phyloP scores from a whole-genome alignment of 169 alveolate genomes.

The Besnoitia besnoiti region DNA sequence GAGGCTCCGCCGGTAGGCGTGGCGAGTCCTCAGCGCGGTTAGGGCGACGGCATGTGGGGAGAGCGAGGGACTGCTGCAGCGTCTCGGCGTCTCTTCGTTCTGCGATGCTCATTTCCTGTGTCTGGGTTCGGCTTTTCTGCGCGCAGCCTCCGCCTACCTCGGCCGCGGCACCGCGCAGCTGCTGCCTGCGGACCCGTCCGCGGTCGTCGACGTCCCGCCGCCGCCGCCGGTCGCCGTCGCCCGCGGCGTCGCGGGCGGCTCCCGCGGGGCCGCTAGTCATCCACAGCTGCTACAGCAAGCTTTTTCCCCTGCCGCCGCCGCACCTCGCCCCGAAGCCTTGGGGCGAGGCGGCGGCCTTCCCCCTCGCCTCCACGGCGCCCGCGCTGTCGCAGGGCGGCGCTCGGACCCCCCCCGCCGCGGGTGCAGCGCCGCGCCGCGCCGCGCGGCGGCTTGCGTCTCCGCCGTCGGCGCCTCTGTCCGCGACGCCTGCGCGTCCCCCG shows the following conservation, averaged over 20 bases:
- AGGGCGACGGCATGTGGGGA: too few relatives aligned
- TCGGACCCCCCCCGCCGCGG: background rate
- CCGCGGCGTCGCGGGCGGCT: background rate
- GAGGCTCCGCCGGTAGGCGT: background rate
- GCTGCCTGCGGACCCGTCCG: too few relatives aligned
- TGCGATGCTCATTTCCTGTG: too few relatives aligned
- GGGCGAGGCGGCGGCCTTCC: background rate
- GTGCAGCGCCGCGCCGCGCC: background rate
- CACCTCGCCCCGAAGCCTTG: slow-evolving; percentile 11
- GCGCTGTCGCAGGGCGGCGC: background rate
- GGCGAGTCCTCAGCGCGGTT: too few relatives aligned
- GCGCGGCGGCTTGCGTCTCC: too few relatives aligned
- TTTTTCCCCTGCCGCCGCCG: slow-evolving; percentile 41
- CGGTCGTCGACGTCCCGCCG: too few relatives aligned
- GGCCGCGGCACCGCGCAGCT: too few relatives aligned
- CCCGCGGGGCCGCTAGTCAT: slow-evolving; percentile 7
- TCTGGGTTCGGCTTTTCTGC: too few relatives aligned
- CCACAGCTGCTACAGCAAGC: slow-evolving; percentile 49
- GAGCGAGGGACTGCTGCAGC: too few relatives aligned
- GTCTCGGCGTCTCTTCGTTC: too few relatives aligned
- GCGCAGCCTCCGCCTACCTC: too few relatives aligned
- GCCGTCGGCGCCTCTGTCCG: background rate
- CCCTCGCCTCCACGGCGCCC: background rate
- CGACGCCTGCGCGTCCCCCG: background rate
- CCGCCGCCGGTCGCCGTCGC: background rate